These are phyloP conservation scores for Sporothrix pseudoabietina DNA, from an alignment of 2,329 filamentous ascomycete genomes.

Conservation along the genomic window DNA sequence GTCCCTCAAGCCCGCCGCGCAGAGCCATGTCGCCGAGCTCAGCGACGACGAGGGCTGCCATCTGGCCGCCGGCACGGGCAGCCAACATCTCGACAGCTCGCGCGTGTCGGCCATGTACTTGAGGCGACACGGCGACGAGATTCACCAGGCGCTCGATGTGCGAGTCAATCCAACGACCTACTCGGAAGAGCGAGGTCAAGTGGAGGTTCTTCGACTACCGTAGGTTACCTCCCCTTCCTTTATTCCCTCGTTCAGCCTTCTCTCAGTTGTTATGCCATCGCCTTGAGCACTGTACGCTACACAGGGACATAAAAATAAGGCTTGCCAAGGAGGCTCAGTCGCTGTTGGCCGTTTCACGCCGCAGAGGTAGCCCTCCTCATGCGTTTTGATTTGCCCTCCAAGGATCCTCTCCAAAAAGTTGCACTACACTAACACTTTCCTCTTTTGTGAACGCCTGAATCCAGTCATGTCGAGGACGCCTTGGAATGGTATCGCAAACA, in stretches of 20 bases:
- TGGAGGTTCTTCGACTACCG: slow-evolving; percentile 17
- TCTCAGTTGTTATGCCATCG: not conserved
- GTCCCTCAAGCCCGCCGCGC: slow-evolving; percentile 3
- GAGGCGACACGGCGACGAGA: slow-evolving; percentile 21
- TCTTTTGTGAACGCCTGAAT: not conserved
- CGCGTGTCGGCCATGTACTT: slow-evolving; percentile 23
- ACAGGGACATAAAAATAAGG: no score
- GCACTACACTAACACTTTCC: not conserved
- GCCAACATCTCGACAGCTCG: slow-evolving; percentile 14
- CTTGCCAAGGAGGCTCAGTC: not conserved
- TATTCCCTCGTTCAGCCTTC: not conserved
- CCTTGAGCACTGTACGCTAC: not conserved
- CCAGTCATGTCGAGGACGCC: slow-evolving; percentile 6
- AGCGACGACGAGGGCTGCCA: slow-evolving; percentile 24
- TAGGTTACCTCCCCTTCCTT: not conserved
- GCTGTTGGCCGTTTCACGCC: not conserved
- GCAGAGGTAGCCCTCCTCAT: not conserved
- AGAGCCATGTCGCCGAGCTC: not conserved
- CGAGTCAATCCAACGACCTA: slow-evolving; percentile 15
- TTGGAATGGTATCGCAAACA: slow-evolving; percentile 18
- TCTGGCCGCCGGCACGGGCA: slow-evolving; percentile 1
- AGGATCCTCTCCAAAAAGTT: not conserved
- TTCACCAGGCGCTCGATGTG: slow-evolving; percentile 27
- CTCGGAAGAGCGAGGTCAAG: slow-evolving; percentile 1
- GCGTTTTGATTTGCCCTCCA: not conserved